These are phyloP conservation scores for Metarhizium sp. DNA, from an alignment of 2,329 filamentous ascomycete genomes.

Conservation along the genomic window DNA sequence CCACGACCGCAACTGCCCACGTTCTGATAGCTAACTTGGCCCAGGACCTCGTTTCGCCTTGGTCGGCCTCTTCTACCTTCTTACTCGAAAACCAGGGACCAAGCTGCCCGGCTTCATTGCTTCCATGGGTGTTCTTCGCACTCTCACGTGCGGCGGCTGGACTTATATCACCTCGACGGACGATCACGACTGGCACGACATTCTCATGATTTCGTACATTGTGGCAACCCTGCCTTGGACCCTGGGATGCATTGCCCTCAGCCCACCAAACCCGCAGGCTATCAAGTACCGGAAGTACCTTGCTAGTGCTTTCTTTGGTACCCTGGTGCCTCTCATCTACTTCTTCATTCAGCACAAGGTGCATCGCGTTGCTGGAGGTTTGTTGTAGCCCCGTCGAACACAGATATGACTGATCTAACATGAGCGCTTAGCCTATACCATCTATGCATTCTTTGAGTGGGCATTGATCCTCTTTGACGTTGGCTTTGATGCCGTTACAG, in stretches of 20 bases:
- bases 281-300: slow-evolving; percentile 85
- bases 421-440: slow-evolving; percentile 73
- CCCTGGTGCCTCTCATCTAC: slow-evolving; percentile 82
- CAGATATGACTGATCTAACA: not conserved
- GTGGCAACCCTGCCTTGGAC: slow-evolving; percentile 95
- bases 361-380: slow-evolving; percentile 86
- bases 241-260: slow-evolving; percentile 76
- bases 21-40: not conserved
- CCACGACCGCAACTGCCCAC: not conserved
- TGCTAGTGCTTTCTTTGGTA: slow-evolving; percentile 78
- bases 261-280: slow-evolving; percentile 72
- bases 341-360: slow-evolving; percentile 99
- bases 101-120: slow-evolving; percentile 75
- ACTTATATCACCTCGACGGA: slow-evolving; percentile 98
- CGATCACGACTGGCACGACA: slow-evolving; percentile 97
- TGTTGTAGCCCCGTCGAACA: slow-evolving; percentile 19
- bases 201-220: slow-evolving; percentile 98
- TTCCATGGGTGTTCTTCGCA: slow-evolving; percentile 73
- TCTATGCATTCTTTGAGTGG: slow-evolving; percentile 98
- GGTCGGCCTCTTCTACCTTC: slow-evolving; percentile 83
- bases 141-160: slow-evolving; percentile 92
- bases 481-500: slow-evolving; percentile 89
- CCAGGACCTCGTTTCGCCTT: slow-evolving; percentile 82
- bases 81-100: slow-evolving; percentile 68
- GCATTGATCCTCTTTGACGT: slow-evolving; percentile 89